Percentiles rank a stretch among this genome's conserved stretches.
These are phyloP conservation scores for Fusarium camptoceras DNA, from an alignment of 2,329 filamentous ascomycete genomes.

Conservation along the genomic window DNA sequence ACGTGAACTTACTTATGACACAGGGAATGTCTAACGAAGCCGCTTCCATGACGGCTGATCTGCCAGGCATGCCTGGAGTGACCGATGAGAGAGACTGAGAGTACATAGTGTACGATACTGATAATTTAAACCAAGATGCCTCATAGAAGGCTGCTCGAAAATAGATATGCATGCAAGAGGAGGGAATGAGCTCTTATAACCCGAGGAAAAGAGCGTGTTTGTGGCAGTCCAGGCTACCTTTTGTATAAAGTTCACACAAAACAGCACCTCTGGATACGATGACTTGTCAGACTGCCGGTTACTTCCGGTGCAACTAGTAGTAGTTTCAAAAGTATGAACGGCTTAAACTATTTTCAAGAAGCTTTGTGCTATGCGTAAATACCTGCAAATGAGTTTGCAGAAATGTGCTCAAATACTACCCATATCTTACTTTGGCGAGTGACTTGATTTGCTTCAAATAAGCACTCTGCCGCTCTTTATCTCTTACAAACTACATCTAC, in stretches of 20 bases:
- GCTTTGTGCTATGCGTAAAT: neutral
- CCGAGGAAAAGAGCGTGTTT: neutral
- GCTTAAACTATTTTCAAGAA: neutral
- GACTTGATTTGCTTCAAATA: neutral
- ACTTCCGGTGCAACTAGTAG: neutral
- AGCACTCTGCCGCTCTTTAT: too few relatives aligned
- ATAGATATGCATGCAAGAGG: neutral
- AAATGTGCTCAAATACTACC: neutral
- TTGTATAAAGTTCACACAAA: neutral
- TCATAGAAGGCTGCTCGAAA: fast-evolving
- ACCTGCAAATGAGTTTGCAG: neutral
- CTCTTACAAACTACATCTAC: neutral
- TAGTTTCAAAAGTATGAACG: neutral
- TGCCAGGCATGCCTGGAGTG: neutral
- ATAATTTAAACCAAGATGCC: neutral
- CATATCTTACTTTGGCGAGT: neutral
- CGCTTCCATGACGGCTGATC: neutral
- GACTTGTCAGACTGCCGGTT: neutral
- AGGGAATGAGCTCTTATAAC: neutral
- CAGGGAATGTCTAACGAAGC: neutral
- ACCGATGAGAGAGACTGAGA: neutral
- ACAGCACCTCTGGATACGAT: neutral
- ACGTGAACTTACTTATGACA: neutral
- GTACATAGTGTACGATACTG: neutral
- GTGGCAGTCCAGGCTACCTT: neutral